Evolutionary conservation across 768 basidiomycete genomes (phyloP), one percentile per base, ranked within the genome.

Genomic region (Lentinula edodes): DNA sequence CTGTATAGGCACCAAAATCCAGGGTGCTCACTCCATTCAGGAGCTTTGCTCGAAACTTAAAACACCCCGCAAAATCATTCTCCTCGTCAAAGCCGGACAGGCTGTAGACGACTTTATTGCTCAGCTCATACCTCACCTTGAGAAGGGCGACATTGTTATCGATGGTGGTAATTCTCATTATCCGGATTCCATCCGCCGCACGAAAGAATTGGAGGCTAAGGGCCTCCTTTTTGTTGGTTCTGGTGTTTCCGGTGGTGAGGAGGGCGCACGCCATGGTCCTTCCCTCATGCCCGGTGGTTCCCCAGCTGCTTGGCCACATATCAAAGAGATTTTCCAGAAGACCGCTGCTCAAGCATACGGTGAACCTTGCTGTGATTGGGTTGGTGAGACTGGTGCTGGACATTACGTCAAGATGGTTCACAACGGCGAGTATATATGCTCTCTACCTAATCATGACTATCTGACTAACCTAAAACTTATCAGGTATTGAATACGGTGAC

Each of bases 371-470:
- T 98, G 96, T 74, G 97, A 99, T 79, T 99, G 97, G 97, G 96
- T 99, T 68, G 97, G 97, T 51, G 91, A 95, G 76, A 89, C 88
- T 64, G 97, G 95, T 62, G 81, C 92, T 52, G 95, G 94, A 35
- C 96, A 98, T 82, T 99, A 98, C 76, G 96, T 99, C 76, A 99
- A 99, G 83, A 98, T 99, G 96, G 96, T 99, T 64, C 96, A 99
- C 81, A 93, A 94, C 62, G 93, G 93, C 89, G 74, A 70, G 72
- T 72, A 59, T 55, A 62, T 66, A 42, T 51, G 48, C 28, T 51
- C 20, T 57, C 13, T 42, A 43, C 61, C 51, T 61, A 57, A 36
- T 58, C 43, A 42, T 55, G 41, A 54, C 64, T 50, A 51, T 68
- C 66, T 52, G 35, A 45, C n/a, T 45, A 18, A n/a, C n/a, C 6